phyloP scores from a whole-genome alignment of 495 filamentous ascomycete genomes.

The Penicillium pulvis region DNA sequence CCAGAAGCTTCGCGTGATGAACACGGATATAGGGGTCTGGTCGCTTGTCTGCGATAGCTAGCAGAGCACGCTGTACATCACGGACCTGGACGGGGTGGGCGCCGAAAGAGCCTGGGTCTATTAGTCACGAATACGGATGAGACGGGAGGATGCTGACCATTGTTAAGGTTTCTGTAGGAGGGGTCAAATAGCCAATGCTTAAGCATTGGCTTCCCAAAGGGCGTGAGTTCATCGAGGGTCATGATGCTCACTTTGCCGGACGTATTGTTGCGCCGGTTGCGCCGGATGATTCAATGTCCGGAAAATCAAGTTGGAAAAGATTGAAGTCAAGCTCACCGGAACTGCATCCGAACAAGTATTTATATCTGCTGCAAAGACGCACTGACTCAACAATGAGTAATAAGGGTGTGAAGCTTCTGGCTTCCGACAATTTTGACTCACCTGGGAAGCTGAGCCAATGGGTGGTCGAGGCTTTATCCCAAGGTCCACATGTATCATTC shows the following conservation, averaged over 20 bases:
- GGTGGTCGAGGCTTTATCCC: not conserved
- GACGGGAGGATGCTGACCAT: conserved; percentile 56
- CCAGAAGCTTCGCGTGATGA: conserved; percentile 58
- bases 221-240: conserved; percentile 21
- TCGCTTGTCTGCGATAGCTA: conserved; percentile 59
- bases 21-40: conserved; percentile 77
- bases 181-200: conserved; percentile 74
- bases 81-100: conserved; percentile 66
- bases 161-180: conserved; percentile 74
- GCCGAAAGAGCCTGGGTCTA: conserved; percentile 71
- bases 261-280: too few relatives aligned
- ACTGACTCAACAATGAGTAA: not conserved
- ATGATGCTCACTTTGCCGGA: not conserved
- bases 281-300: too few relatives aligned
- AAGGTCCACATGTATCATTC: not conserved
- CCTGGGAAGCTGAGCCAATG: not conserved
- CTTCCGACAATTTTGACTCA: not conserved
- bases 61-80: conserved; percentile 55
- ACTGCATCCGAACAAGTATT: not conserved
- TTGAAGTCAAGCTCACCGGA: not conserved
- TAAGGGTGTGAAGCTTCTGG: not conserved
- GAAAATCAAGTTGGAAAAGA: not conserved
- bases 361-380: not conserved
- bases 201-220: conserved; percentile 62
- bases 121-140: conserved; percentile 7